These are phyloP conservation scores for Dipodascus albidus DNA, from an alignment of 805 yeast species.

Conservation along the genomic window DNA sequence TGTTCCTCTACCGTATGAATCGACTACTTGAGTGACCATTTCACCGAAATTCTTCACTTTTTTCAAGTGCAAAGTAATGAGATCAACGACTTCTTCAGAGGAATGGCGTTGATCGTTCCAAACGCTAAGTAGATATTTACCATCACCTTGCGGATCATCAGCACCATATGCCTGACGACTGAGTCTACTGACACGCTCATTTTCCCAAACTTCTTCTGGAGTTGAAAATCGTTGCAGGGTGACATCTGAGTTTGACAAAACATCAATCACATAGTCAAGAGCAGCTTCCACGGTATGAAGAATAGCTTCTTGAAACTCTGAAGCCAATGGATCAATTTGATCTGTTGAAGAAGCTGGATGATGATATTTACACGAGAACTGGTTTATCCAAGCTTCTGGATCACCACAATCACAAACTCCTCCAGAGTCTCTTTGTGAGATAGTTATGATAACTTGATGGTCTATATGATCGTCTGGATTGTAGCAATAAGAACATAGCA, in stretches of 20 bases:
- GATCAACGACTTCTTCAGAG: constrained; percentile 56
- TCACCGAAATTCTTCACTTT: constrained; percentile 54
- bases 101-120: constrained; percentile 79
- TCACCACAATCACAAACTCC: constrained; percentile 90
- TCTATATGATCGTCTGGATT: constrained; percentile 57
- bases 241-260: constrained; percentile 17
- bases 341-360: constrained; percentile 21
- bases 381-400: constrained; percentile 63
- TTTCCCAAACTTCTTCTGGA: constrained; percentile 19
- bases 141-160: constrained; percentile 31
- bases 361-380: constrained; percentile 39
- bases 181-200: constrained; percentile 26
- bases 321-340: constrained; percentile 29
- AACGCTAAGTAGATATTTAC: constrained; percentile 42
- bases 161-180: constrained; percentile 36
- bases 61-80: constrained; percentile 52
- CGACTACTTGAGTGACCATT: constrained; percentile 59
- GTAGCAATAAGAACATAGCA: constrained; percentile 68
- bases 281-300: constrained; percentile 15
- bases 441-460: constrained; percentile 56
- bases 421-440: constrained; percentile 49
- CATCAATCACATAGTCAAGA: constrained; percentile 25
- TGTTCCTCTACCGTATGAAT: constrained; percentile 54
- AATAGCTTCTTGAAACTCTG: constrained; percentile 30
- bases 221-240: constrained; percentile 17